A percentile compares a stretch with the other conserved stretches of the same genome.
Evolutionary conservation across 139 green algal genomes (phyloP).

Genomic region (Chlamydomonas sphaeroides): DNA sequence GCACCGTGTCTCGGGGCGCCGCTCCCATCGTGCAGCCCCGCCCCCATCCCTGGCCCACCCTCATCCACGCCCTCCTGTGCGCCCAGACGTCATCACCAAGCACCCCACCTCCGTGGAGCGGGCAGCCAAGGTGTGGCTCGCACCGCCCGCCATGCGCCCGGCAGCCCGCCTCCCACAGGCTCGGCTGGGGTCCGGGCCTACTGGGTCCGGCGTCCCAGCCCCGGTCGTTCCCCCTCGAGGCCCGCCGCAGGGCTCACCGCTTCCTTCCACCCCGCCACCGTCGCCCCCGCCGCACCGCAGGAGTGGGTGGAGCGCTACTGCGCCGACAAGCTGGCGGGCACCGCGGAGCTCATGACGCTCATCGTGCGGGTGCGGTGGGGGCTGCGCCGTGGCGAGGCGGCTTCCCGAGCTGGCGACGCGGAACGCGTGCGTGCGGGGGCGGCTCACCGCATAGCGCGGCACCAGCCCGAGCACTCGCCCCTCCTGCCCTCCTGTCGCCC

Average conservation of each 20-base stretch:
- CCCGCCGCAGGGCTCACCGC: background rate
- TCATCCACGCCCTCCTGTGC: too few relatives aligned
- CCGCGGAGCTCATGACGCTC: constrained; percentile 73
- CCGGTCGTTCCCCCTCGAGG: background rate
- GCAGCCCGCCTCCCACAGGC: too few relatives aligned
- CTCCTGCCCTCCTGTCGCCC: background rate
- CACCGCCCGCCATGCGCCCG: background rate
- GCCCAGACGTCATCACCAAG: constrained; percentile 52
- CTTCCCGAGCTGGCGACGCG: too few relatives aligned
- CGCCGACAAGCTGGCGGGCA: constrained; percentile 44
- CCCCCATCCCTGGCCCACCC: background rate
- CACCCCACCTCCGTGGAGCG: constrained; percentile 38
- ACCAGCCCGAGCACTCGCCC: too few relatives aligned
- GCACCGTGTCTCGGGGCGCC: background rate
- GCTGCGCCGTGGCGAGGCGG: too few relatives aligned
- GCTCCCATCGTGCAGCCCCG: background rate
- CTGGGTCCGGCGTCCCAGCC: too few relatives aligned
- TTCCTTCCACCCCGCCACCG: background rate
- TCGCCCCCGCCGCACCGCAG: constrained; percentile 21
- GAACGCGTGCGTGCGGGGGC: too few relatives aligned
- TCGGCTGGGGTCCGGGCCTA: too few relatives aligned
- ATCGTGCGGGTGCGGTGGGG: constrained; percentile 62
- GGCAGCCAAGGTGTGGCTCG: constrained; percentile 40
- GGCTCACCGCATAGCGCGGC: too few relatives aligned
- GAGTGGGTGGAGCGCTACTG: constrained; percentile 73